Conservation (phyloP, 2,329 filamentous ascomycete genomes). For the Pyrenochaeta sp. region DNA sequence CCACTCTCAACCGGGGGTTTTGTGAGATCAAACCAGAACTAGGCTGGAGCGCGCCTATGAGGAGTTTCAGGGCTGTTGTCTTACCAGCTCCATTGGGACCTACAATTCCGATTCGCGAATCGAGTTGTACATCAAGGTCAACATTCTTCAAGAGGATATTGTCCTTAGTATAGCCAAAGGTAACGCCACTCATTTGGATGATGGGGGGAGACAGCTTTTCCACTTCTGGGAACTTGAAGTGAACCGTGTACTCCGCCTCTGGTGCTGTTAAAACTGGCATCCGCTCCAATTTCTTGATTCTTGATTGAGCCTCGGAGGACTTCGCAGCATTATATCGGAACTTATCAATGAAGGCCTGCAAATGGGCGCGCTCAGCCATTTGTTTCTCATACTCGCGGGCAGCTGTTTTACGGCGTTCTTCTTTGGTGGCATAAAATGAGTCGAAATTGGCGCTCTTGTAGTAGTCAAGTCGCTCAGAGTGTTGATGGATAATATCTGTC, state of each 20-base stretch:
- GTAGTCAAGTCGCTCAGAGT: conserved; percentile 96
- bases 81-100: conserved; percentile 99
- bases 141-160: conserved; percentile 83
- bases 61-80: conserved; percentile 96
- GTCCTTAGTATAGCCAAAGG: conserved; percentile 86
- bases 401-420: conserved; percentile 95
- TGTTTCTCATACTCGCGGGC: conserved; percentile 99
- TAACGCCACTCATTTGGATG: conserved; percentile 93
- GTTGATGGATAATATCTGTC: conserved; percentile 99
- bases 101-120: conserved; percentile 98
- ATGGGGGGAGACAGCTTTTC: conserved; percentile 98
- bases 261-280: conserved; percentile 93
- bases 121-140: conserved; percentile 95
- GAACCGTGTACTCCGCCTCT: conserved; percentile 92
- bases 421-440: conserved; percentile 83
- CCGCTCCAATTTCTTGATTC: conserved; percentile 98
- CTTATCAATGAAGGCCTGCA: conserved; percentile 98
- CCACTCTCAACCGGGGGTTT: conserved; percentile 86
- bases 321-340: conserved; percentile 99
- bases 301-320: conserved; percentile 95
- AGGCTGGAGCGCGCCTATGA: conserved; percentile 84
- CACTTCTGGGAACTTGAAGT: conserved; percentile 97
- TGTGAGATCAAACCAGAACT: conserved; percentile 84
- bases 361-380: conserved; percentile 89
- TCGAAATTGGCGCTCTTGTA: conserved; percentile 96